phyloP scores from a whole-genome alignment of 164 flowering plant genomes.

The Vitis amurensis region DNA sequence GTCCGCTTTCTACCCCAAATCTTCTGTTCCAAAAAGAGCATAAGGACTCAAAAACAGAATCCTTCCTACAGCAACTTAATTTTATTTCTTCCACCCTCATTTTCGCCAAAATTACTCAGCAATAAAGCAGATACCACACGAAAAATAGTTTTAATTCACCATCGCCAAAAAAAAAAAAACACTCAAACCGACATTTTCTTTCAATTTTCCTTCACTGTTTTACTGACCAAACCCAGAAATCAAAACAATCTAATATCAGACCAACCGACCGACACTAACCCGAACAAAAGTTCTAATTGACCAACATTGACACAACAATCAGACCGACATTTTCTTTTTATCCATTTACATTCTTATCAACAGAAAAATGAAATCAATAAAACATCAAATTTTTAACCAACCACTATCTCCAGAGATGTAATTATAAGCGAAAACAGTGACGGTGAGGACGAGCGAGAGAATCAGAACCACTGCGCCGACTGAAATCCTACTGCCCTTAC shows the following conservation, averaged over 20 bases:
- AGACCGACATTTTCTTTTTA: background rate
- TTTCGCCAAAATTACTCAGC: too few species aligned
- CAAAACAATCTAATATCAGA: background rate
- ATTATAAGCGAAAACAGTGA: conserved; percentile 50
- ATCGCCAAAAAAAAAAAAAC: background rate
- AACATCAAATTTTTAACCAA: conserved; percentile 2
- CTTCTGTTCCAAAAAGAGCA: too few species aligned
- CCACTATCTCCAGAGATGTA: conserved; percentile 46
- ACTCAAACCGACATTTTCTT: background rate
- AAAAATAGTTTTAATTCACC: too few species aligned
- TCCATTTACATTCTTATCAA: background rate
- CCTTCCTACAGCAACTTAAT: too few species aligned
- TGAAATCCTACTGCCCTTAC: conserved; percentile 44
- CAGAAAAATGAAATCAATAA: background rate
- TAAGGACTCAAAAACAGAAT: too few species aligned
- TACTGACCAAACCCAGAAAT: background rate
- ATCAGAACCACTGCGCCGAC: conserved; percentile 37
- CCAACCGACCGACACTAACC: background rate
- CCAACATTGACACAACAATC: background rate
- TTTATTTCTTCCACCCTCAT: too few species aligned
- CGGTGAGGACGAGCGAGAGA: conserved; percentile 48
- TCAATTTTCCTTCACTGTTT: background rate
- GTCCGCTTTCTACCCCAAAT: too few species aligned
- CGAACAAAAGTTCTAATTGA: background rate
- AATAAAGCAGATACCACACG: too few species aligned